Percentiles rank a stretch among this genome's conserved stretches.
These are phyloP conservation scores for Peronospora destructor DNA, from an alignment of 352 stramenopile genomes.

Conservation along the genomic window DNA sequence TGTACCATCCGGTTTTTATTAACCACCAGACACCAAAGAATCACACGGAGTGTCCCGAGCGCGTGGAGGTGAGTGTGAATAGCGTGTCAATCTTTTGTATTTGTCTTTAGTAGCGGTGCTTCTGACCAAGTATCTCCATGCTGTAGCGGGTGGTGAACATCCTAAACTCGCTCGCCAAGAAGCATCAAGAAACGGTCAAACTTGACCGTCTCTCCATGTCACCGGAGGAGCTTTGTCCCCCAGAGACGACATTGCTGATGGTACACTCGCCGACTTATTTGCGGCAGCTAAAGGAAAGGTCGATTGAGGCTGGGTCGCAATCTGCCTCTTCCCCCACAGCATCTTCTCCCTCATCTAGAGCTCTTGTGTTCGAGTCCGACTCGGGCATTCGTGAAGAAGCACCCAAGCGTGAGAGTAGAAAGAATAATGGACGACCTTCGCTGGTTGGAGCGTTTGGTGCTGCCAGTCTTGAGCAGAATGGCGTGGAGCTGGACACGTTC, in stretches of 20 bases:
- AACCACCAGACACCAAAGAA: constrained; percentile 81
- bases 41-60: constrained; percentile 74
- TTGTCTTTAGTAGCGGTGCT: constrained; percentile 1
- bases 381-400: constrained; percentile 47
- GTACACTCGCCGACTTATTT: constrained; percentile 83
- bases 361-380: constrained; percentile 78
- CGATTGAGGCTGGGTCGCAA: constrained; percentile 44
- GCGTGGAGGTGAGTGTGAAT: constrained; percentile 58
- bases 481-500: constrained; percentile 75
- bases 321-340: constrained; percentile 30
- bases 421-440: constrained; percentile 32
- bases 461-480: constrained; percentile 54
- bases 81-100: background rate
- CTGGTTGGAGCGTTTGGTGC: constrained; percentile 69
- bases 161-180: constrained; percentile 51
- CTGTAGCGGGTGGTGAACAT: constrained; percentile 65
- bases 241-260: constrained; percentile 68
- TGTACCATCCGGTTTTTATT: constrained; percentile 80
- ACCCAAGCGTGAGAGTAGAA: constrained; percentile 24
- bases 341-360: constrained; percentile 29
- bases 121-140: constrained; percentile 14
- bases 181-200: constrained; percentile 56
- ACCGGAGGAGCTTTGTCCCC: constrained; percentile 65
- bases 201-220: constrained; percentile 59
- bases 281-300: constrained; percentile 59